Conservation (phyloP, 2,329 filamentous ascomycete species). For the Nemania serpens region DNA sequence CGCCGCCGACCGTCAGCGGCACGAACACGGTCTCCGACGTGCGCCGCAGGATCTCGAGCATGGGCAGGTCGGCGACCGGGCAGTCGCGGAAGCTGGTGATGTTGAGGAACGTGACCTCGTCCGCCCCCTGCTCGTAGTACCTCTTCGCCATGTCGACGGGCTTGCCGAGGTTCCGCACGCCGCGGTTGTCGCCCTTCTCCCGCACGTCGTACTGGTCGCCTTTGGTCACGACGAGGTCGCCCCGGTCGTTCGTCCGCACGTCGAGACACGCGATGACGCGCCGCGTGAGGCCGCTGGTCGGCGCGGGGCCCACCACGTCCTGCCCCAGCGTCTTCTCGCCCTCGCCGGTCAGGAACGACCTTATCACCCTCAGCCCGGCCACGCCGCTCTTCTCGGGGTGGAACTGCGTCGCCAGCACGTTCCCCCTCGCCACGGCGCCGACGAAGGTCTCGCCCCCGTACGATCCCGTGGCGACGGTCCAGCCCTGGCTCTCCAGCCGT, state of each 20-base stretch:
- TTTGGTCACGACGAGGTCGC: slow-evolving; percentile 96
- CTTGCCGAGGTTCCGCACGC: slow-evolving; percentile 92
- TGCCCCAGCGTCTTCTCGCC: slow-evolving; percentile 57
- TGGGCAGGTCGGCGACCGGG: slow-evolving; percentile 87
- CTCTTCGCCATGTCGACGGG: slow-evolving; percentile 91
- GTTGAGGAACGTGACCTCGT: slow-evolving; percentile 97
- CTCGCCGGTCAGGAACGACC: slow-evolving; percentile 81
- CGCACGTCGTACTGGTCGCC: slow-evolving; percentile 98
- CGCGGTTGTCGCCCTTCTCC: slow-evolving; percentile 71
- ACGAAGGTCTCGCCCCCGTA: slow-evolving; percentile 92
- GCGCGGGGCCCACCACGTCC: slow-evolving; percentile 36
- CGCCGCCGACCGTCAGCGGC: slow-evolving; percentile 91
- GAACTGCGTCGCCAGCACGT: slow-evolving; percentile 91
- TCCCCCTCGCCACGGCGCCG: slow-evolving; percentile 83
- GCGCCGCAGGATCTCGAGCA: slow-evolving; percentile 89
- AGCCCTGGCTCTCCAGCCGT: slow-evolving; percentile 78
- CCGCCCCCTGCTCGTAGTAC: slow-evolving; percentile 96
- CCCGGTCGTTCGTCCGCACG: slow-evolving; percentile 90
- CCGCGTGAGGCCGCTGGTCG: slow-evolving; percentile 77
- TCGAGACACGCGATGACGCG: slow-evolving; percentile 95
- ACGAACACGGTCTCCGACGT: slow-evolving; percentile 94
- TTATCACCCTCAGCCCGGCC: slow-evolving; percentile 81
- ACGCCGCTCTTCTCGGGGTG: slow-evolving; percentile 97
- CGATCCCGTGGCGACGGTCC: slow-evolving; percentile 86
- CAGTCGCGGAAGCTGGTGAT: slow-evolving; percentile 98